Evolutionary conservation across 352 stramenopile species (phyloP), one percentile per base, ranked within the genome.

Genomic region (Elongisporangium anandrum): DNA sequence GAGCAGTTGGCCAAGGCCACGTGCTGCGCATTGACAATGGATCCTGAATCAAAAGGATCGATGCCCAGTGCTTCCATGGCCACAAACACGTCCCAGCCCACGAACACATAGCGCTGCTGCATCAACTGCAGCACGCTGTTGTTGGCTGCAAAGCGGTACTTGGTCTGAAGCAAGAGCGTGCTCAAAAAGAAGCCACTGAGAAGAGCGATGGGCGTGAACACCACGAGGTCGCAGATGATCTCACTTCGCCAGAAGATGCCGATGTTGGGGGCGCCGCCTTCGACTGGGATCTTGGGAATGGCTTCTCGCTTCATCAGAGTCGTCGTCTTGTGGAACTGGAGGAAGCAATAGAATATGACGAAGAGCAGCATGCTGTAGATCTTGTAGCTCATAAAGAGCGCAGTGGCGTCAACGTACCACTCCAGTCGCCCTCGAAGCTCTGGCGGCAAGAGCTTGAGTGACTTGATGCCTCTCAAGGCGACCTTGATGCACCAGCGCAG

Each of bases 381-480:
- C 55, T 83, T 80, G 68, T 79, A 83, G 58, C 70, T 79, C 20
- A 73, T 58, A 56, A 75, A 72, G 17, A 79, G 48, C 4, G 62
- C 57, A 45, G 59, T 56, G 10, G 49, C 63, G 45, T 83, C 68
- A 0, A 72, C 55, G 48, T 68, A 73, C 64, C 64, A 77, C 22
- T 74, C 68, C 13, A 77, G 41, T 8, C 63, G 58, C 4, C 63
- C 49, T 3, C 60, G 65, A 6, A 59, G 8, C 3, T 17, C 17
- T 4, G 58, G 20, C 0, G 63, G 61, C 52, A 76, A 24, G 12
- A 70, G 0, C 77, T 77, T 68, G 75, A 97, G 47, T 79, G 89
- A 64, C 96, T 95, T 77, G 92, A 99, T 65, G 53, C 90, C 39
- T 78, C 91, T 10, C 68, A 12, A 2, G 1, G 24, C 2, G 7